Percentiles rank a stretch among this genome's conserved stretches.
phyloP scores from a whole-genome alignment of 2,329 filamentous ascomycete genomes.

The Zymoseptoria ardabiliae region DNA sequence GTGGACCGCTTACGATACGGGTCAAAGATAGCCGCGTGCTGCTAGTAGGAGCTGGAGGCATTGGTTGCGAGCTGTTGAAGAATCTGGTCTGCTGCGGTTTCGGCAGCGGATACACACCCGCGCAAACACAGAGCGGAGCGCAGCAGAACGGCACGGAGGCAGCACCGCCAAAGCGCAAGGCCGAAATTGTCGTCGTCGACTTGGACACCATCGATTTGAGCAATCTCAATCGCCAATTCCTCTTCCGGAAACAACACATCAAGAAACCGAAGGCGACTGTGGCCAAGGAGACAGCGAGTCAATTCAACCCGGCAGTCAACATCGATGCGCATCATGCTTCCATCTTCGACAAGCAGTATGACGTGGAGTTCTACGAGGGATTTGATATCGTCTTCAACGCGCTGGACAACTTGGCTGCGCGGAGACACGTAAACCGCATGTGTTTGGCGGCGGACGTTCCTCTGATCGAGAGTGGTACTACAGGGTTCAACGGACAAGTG shows the following conservation, averaged over 20 bases:
- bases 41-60: constrained; percentile 93
- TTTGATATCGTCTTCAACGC: constrained; percentile 94
- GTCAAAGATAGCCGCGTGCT: constrained; percentile 47
- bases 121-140: constrained; percentile 2
- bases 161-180: constrained; percentile 13
- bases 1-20: constrained; percentile 49
- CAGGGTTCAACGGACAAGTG: constrained; percentile 94
- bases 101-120: constrained; percentile 38
- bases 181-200: constrained; percentile 85
- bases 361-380: constrained; percentile 74
- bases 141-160: not conserved
- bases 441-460: constrained; percentile 86
- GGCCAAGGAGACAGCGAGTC: constrained; percentile 82
- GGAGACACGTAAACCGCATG: constrained; percentile 95
- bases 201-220: constrained; percentile 97
- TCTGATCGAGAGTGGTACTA: constrained; percentile 92
- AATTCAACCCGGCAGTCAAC: constrained; percentile 81
- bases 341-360: constrained; percentile 84
- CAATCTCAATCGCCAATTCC: constrained; percentile 94
- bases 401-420: constrained; percentile 87
- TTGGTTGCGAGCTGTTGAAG: constrained; percentile 95
- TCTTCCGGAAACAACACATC: constrained; percentile 94
- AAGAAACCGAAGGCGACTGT: constrained; percentile 95
- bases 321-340: constrained; percentile 88
- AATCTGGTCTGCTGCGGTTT: constrained; percentile 90